A percentile compares a stretch with the other conserved stretches of the same genome.
Evolutionary conservation across 2,329 filamentous ascomycete species (phyloP).

Genomic region (Exophiala lecanii-corni): DNA sequence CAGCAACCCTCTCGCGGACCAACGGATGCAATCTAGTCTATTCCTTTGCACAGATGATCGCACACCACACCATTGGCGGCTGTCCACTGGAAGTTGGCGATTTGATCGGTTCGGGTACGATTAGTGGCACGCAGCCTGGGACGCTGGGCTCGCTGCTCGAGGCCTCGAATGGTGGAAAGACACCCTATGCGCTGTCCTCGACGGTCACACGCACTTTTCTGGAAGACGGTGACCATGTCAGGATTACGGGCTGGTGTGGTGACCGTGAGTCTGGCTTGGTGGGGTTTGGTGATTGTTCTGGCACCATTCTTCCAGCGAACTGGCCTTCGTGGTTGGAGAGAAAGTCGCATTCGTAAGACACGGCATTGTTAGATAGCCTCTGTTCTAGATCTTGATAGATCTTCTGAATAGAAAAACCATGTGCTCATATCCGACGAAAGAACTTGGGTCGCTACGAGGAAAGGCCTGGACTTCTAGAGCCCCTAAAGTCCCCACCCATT

Average conservation of each 20-base stretch:
- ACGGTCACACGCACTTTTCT: constrained; percentile 59
- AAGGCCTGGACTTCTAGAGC: no score
- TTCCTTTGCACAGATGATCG: constrained; percentile 77
- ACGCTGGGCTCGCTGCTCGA: constrained; percentile 67
- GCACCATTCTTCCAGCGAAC: constrained; percentile 51
- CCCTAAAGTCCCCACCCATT: no score
- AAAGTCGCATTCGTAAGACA: no score
- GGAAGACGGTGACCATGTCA: constrained; percentile 66
- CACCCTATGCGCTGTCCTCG: constrained; percentile 49
- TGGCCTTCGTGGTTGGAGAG: no score
- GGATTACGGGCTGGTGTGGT: constrained; percentile 53
- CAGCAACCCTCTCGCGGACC: constrained; percentile 43
- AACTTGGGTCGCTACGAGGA: no score
- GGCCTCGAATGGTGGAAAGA: constrained; percentile 64
- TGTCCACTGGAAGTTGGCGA: constrained; percentile 70
- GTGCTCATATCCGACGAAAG: no score
- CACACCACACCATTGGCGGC: constrained; percentile 70
- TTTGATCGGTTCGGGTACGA: constrained; percentile 71
- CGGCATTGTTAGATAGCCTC: no score
- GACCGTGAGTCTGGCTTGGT: constrained; percentile 58
- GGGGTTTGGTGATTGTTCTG: constrained; percentile 71
- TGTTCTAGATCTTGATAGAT: no score
- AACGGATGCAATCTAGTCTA: constrained; percentile 66
- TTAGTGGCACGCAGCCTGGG: constrained; percentile 55
- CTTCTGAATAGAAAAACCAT: no score